Percentiles rank a stretch among this genome's conserved stretches.
Conservation (phyloP, 129 eudicot genomes). For the carrot (Daucus carota) region DH1_v3.0 NC_030385.2:38807001-38807500, state of each 20-base stretch:
- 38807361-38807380: too few relatives aligned
- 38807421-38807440: not conserved
- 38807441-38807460: not conserved
- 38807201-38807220: not conserved
- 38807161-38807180: not conserved
- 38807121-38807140: not conserved
- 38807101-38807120: not conserved
- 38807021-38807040: conserved; percentile 60
- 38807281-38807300: not conserved
- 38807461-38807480: not conserved
- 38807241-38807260: not conserved
- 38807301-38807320: not conserved
- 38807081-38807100: not conserved
- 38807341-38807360: not conserved
- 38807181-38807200: not conserved
- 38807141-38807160: not conserved
- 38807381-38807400: too few relatives aligned
- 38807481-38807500: not conserved
- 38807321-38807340: not conserved
- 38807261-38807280: not conserved
- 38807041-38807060: conserved; percentile 31
- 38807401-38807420: not conserved
- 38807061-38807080: conserved; percentile 37
- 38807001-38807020: conserved; percentile 52
- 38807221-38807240: not conserved